These are phyloP conservation scores for Setaria italica DNA, from an alignment of 202 grass and related monocot genomes.

Conservation along the genomic window DNA sequence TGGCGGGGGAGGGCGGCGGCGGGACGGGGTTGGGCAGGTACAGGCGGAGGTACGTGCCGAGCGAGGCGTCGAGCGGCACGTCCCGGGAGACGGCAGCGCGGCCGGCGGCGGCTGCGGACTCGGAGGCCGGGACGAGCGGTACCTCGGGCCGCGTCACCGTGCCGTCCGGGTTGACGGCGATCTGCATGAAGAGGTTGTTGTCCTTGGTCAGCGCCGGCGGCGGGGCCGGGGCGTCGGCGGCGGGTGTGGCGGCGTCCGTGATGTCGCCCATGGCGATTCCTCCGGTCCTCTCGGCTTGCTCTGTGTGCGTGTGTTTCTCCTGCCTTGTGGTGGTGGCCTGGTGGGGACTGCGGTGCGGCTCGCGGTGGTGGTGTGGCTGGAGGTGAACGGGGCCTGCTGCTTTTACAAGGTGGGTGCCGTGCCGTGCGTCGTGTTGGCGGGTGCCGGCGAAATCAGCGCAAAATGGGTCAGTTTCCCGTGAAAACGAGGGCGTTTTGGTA, in stretches of 20 bases:
- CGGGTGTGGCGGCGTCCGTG: neutral
- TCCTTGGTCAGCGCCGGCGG: conserved; percentile 33
- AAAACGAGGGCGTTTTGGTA: no score
- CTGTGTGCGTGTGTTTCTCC: neutral
- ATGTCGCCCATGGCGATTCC: neutral
- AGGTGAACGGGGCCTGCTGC: neutral
- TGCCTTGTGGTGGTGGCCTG: neutral
- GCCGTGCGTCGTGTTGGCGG: no score
- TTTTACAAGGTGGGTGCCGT: neutral
- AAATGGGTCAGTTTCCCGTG: no score
- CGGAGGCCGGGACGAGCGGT: conserved; percentile 50
- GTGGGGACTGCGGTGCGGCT: no score
- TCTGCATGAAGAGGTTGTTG: conserved; percentile 73
- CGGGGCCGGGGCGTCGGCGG: neutral
- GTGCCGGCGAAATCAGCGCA: no score
- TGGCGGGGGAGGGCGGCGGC: neutral
- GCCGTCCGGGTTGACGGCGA: conserved; percentile 70
- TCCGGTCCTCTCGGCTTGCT: neutral
- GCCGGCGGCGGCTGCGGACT: neutral
- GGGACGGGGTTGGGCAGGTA: conserved; percentile 48
- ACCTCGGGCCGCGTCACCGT: conserved; percentile 69
- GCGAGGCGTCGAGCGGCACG: conserved; percentile 61
- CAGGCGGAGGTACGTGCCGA: conserved; percentile 67
- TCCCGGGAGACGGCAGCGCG: conserved; percentile 60
- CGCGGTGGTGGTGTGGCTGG: neutral